Evolutionary conservation across 2,329 filamentous ascomycete genomes (phyloP).

Genomic region (Proliferodiscus dingleyae): DNA sequence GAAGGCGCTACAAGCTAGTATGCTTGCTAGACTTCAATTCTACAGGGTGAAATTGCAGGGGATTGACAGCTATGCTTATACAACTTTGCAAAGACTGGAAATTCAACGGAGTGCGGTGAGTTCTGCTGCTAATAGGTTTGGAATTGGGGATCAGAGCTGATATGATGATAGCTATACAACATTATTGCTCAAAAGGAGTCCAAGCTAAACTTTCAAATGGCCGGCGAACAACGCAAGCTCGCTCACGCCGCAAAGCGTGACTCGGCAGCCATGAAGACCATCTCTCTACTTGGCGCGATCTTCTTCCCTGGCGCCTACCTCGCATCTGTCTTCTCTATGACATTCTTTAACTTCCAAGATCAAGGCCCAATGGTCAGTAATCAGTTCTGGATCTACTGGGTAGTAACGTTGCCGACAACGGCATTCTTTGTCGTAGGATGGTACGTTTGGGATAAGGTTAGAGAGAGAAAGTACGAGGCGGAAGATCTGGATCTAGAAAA

Average conservation of each 20-base stretch:
- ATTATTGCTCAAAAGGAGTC: slow-evolving; percentile 62
- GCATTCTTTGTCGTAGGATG: slow-evolving; percentile 49
- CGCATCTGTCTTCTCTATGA: slow-evolving; percentile 61
- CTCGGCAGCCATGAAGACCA: slow-evolving; percentile 56
- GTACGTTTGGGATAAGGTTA: slow-evolving; percentile 38
- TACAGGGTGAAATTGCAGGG: slow-evolving; percentile 57
- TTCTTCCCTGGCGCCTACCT: slow-evolving; percentile 60
- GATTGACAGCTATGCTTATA: slow-evolving; percentile 58
- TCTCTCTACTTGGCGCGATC: slow-evolving; percentile 58
- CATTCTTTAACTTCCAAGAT: slow-evolving; percentile 57
- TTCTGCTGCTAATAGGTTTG: slow-evolving; percentile 10
- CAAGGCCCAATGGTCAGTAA: slow-evolving; percentile 35
- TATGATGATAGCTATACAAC: slow-evolving; percentile 50
- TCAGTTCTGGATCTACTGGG: slow-evolving; percentile 60
- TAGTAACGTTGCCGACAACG: slow-evolving; percentile 54
- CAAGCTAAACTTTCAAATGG: slow-evolving; percentile 56
- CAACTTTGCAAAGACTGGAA: slow-evolving; percentile 54
- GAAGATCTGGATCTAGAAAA: slow-evolving; percentile 28
- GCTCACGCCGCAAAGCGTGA: slow-evolving; percentile 38
- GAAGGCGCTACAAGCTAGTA: slow-evolving; percentile 46
- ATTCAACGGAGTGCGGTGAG: slow-evolving; percentile 58
- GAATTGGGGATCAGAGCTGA: slow-evolving; percentile 7
- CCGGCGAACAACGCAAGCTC: slow-evolving; percentile 37
- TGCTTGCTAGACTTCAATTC: slow-evolving; percentile 52
- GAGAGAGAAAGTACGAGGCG: slow-evolving; percentile 18